Percentiles rank a stretch among this genome's conserved stretches.
Conservation (phyloP, 345 rosid species). For the Carallia brachiata region DNA sequence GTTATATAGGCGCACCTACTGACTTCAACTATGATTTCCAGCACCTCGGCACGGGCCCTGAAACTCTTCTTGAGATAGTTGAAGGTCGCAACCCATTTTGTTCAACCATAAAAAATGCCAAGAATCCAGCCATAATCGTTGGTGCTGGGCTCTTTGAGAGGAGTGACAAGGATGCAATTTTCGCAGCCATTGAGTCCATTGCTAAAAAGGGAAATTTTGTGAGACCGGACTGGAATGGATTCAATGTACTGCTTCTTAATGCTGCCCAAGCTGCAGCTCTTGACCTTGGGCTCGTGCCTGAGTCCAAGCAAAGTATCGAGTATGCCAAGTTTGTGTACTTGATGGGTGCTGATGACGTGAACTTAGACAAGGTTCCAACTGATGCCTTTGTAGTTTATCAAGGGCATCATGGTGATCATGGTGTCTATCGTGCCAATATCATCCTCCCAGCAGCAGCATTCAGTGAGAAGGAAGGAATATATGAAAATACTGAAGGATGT, state of each 20-base stretch:
- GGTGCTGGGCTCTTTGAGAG: slow-evolving; percentile 91
- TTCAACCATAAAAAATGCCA: slow-evolving; percentile 62
- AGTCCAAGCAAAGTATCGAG: slow-evolving; percentile 59
- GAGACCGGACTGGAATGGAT: slow-evolving; percentile 94
- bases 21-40: slow-evolving; percentile 79
- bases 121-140: slow-evolving; percentile 85
- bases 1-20: slow-evolving; percentile 71
- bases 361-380: slow-evolving; percentile 70
- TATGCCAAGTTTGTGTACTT: slow-evolving; percentile 82
- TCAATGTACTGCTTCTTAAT: slow-evolving; percentile 72
- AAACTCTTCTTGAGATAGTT: slow-evolving; percentile 72
- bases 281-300: slow-evolving; percentile 93
- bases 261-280: slow-evolving; percentile 99
- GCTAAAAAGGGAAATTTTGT: slow-evolving; percentile 66
- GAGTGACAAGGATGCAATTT: slow-evolving; percentile 69
- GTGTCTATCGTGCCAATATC: slow-evolving; percentile 86
- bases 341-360: slow-evolving; percentile 95
- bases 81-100: slow-evolving; percentile 77
- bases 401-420: slow-evolving; percentile 92
- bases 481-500: slow-evolving; percentile 92
- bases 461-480: slow-evolving; percentile 93
- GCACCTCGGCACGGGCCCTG: slow-evolving; percentile 89
- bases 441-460: slow-evolving; percentile 91
- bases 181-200: slow-evolving; percentile 69
- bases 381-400: slow-evolving; percentile 96